Percentiles rank a stretch among this genome's conserved stretches.
These are phyloP conservation scores for Colletotrichum chlorophyti DNA, from an alignment of 2,329 filamentous ascomycete species.

Conservation along the genomic window DNA sequence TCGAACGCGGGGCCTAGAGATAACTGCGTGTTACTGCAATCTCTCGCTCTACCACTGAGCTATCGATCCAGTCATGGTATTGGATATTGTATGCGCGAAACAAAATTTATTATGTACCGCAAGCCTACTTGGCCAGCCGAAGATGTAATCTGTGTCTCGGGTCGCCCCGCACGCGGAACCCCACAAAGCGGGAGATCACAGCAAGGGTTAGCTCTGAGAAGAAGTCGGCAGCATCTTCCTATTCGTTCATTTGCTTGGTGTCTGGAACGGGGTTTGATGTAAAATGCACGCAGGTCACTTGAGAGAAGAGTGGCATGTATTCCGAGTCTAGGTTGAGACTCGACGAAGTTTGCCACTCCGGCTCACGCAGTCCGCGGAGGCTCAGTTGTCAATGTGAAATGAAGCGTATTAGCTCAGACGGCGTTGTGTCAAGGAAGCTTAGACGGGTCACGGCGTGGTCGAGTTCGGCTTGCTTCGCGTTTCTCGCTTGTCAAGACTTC, in stretches of 20 bases:
- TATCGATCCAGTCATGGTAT: slow-evolving; percentile 17
- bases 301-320: no score
- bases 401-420: slow-evolving; percentile 8
- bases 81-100: fast-evolving
- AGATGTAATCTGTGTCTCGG: no score
- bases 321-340: not conserved
- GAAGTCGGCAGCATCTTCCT: not conserved
- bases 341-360: not conserved
- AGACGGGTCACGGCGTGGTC: slow-evolving; percentile 6
- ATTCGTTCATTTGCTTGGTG: slow-evolving; percentile 1
- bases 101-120: not conserved
- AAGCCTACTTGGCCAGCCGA: no score
- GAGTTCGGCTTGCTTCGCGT: not conserved
- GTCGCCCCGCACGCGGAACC: no score
- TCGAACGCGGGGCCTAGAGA: slow-evolving; percentile 30
- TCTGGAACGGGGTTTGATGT: not conserved
- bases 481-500: not conserved
- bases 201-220: slow-evolving; percentile 8
- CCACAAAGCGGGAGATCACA: slow-evolving; percentile 8
- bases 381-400: not conserved
- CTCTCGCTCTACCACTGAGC: slow-evolving; percentile 30
- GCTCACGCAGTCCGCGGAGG: not conserved
- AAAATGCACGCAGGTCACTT: not conserved
- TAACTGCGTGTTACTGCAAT: slow-evolving; percentile 21
- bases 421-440: slow-evolving; percentile 13